Base-by-base conservation (phyloP, 2,329 filamentous ascomycete genomes). In the Juglanconis juglandina region DNA sequence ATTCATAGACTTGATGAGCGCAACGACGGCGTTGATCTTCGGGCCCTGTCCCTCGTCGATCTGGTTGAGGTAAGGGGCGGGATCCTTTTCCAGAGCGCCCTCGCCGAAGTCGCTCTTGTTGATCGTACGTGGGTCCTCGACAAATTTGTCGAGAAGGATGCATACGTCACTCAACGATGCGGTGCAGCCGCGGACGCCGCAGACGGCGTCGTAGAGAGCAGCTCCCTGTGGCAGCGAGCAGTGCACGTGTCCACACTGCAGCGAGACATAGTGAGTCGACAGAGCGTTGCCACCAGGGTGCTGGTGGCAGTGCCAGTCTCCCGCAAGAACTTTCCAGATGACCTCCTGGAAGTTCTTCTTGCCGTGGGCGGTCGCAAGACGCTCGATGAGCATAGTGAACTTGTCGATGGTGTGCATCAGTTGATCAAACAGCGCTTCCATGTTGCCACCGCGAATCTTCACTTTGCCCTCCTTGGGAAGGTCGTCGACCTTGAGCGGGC, bases 1-100 rank as follows among this genome's bases (percentile, higher is more conserved):
- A 0, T 64, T 55, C 24, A 73, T 66, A 14, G 60, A 56, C 41
- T 62, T 53, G 53, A 75, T 62, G 8, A 70, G 66, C 10, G 64
- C 59, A 8, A 64, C 47, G 1, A 74, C 60, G 6, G 41, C 46
- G 32, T 60, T 61, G 5, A 63, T 61, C 60, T 68, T 68, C 13
- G 61, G 61, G 1, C 61, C 59, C 68, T 68, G 8, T 58, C 55
- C 17, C 59, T 63, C 6, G 49, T 11, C n/a, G 30, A 24, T 10
- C 34, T 34, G 39, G 46, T 56, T 51, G 7, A 53, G 33, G 32
- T 61, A 55, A 5, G 42, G 32, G 6, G 37, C 52, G 17, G 60
- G 57, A 4, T 63, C 56, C 17, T 33, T 14, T 2, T 14, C 7
- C 33, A 59, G 46, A 11, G 61, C 58, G 1, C 61, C 57, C 2